A percentile compares a stretch with the other conserved stretches of the same genome.
phyloP scores from a whole-genome alignment of 352 stramenopile genomes.

The Globisporangium rhizosaccharum region DNA sequence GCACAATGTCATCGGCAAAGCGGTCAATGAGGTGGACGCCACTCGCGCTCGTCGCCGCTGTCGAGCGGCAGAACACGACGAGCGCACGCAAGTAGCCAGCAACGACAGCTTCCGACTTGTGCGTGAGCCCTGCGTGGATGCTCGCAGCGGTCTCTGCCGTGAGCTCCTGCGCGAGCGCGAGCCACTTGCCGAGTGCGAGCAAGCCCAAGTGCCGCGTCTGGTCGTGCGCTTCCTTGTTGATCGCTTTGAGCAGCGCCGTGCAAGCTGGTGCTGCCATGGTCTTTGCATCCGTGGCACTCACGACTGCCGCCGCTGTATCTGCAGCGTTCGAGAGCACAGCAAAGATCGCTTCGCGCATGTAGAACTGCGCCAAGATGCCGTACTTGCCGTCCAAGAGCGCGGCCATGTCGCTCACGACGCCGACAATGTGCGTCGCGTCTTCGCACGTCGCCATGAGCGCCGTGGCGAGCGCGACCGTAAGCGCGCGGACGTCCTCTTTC shows the following conservation, averaged over 20 bases:
- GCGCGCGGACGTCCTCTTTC: constrained; percentile 72
- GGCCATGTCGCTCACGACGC: constrained; percentile 49
- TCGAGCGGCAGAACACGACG: constrained; percentile 33
- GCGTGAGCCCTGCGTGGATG: constrained; percentile 53
- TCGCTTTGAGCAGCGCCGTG: constrained; percentile 56
- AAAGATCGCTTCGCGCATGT: constrained; percentile 73
- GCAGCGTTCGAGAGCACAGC: constrained; percentile 57
- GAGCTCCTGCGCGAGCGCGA: constrained; percentile 51
- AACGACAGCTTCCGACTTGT: constrained; percentile 69
- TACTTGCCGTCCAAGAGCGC: constrained; percentile 75
- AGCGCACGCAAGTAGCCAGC: constrained; percentile 59
- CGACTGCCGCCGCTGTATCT: constrained; percentile 17
- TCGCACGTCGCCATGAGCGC: constrained; percentile 48
- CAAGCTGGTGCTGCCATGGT: constrained; percentile 42
- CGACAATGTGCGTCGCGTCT: constrained; percentile 42
- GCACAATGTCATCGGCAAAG: constrained; percentile 50
- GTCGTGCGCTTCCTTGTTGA: constrained; percentile 83
- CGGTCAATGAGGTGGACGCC: constrained; percentile 14
- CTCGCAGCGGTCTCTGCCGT: constrained; percentile 28
- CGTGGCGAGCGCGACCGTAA: constrained; percentile 41
- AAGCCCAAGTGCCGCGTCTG: constrained; percentile 68
- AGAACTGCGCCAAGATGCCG: constrained; percentile 85
- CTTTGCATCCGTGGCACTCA: constrained; percentile 28
- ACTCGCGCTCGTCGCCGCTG: constrained; percentile 9
- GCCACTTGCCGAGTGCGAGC: constrained; percentile 70